Evolutionary conservation across 805 yeast genomes (phyloP), one percentile per base, ranked within the genome.

Genomic region (Starmerella asiatica): DNA sequence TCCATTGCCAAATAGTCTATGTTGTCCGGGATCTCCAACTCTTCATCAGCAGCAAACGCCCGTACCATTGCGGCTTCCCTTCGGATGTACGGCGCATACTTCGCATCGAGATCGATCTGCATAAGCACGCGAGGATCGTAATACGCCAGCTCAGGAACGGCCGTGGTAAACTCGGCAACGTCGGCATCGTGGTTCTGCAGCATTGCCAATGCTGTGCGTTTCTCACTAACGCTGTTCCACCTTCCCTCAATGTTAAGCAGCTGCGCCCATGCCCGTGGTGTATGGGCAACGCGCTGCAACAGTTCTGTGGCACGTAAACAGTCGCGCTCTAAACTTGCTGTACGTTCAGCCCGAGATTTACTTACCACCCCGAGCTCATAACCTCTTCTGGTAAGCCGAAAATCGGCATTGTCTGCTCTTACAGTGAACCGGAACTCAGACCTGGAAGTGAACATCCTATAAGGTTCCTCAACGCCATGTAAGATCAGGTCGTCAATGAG

Each of bases 391-490:
- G 97, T 86, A 41, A 91, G 62, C 45, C 99, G 64, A 40, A 71
- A 59, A 54, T 93, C 96, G 0, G 99, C 97, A 63, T 91, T 91
- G 57, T 91, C 98, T 0, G 94, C 77, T 43, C 99, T 67, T 4
- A 85, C 83, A 26, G 85, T 77, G 29, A 91, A 74, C 55, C 98
- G 68, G 57, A 84, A 91, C 57, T 91, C 99, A 0, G 94, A 81
- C 37, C 99, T 70, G 5, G 96, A 84, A 0, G 98, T 91, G 56
- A 91, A 91, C 98, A 91, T 91, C 47, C 99, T 66, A 57, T 91
- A 91, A 1, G 99, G 99, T 58, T 91, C 99, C 44, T 77, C 82
- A 2, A 91, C 94, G 16, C 98, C 99, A 57, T 84, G 84, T 0
- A 95, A 86, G 23, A 86, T 79, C 48, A 91, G 66, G 62, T 91